Evolutionary conservation across 495 filamentous ascomycete species (phyloP).

Genomic region (Penicillium pulvis): DNA sequence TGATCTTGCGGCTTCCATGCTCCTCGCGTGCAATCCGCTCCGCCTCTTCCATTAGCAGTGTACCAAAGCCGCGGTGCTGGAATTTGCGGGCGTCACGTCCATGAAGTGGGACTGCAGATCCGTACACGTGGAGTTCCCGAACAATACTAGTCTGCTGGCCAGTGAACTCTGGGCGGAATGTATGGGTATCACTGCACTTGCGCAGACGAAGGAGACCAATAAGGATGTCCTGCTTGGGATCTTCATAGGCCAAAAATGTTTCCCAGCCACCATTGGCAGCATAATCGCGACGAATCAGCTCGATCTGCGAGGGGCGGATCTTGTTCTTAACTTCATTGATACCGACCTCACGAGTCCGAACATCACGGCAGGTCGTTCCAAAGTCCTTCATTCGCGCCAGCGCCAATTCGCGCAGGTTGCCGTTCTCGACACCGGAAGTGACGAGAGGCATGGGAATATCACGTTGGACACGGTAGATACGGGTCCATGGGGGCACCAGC

Average conservation of each 20-base stretch:
- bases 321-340: slow-evolving; percentile 99
- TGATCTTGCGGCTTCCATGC: slow-evolving; percentile 90
- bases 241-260: slow-evolving; percentile 96
- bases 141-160: slow-evolving; percentile 89
- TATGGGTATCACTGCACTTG: slow-evolving; percentile 86
- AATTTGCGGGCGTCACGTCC: slow-evolving; percentile 92
- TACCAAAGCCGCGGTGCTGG: slow-evolving; percentile 97
- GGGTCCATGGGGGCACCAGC: slow-evolving; percentile 93
- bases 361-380: slow-evolving; percentile 93
- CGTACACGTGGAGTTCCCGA: slow-evolving; percentile 94
- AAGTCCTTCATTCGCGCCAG: slow-evolving; percentile 98
- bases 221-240: slow-evolving; percentile 97
- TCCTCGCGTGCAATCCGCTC: slow-evolving; percentile 93
- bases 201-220: slow-evolving; percentile 88
- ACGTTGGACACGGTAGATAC: slow-evolving; percentile 97
- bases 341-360: slow-evolving; percentile 95
- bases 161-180: slow-evolving; percentile 84
- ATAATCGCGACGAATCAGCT: slow-evolving; percentile 95
- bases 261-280: slow-evolving; percentile 96
- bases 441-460: slow-evolving; percentile 99
- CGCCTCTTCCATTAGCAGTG: slow-evolving; percentile 95
- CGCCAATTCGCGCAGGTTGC: slow-evolving; percentile 91
- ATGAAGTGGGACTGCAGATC: slow-evolving; percentile 91
- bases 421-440: slow-evolving; percentile 95
- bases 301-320: slow-evolving; percentile 93